Conservation (phyloP, 2,329 filamentous ascomycete genomes). For the Cadophora sp. region DNA sequence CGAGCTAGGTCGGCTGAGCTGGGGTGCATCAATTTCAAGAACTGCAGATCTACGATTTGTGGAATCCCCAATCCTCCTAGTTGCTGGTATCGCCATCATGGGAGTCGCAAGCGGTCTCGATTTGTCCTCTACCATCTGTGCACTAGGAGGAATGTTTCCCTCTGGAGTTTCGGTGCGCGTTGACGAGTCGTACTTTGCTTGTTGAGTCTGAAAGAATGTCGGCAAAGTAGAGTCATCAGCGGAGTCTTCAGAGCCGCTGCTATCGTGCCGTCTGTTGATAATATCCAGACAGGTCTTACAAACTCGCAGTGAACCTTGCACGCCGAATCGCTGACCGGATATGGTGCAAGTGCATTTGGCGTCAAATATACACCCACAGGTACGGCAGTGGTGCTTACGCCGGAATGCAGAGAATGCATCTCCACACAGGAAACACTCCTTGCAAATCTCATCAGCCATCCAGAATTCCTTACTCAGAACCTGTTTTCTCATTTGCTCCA, state of each 20-base stretch:
- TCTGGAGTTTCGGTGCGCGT: slow-evolving; percentile 50
- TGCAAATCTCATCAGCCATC: slow-evolving; percentile 99
- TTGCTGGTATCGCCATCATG: slow-evolving; percentile 74
- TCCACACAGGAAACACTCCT: slow-evolving; percentile 93
- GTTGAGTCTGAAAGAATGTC: slow-evolving; percentile 63
- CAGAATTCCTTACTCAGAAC: slow-evolving; percentile 95
- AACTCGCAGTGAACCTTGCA: slow-evolving; percentile 82
- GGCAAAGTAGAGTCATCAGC: slow-evolving; percentile 76
- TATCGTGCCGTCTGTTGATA: slow-evolving; percentile 88
- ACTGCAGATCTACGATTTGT: slow-evolving; percentile 85
- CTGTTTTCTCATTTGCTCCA: slow-evolving; percentile 80
- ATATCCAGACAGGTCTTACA: slow-evolving; percentile 93
- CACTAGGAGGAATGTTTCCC: slow-evolving; percentile 46
- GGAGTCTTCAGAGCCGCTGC: slow-evolving; percentile 86
- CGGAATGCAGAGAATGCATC: slow-evolving; percentile 92
- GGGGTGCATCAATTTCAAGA: slow-evolving; percentile 86
- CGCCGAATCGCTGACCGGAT: slow-evolving; percentile 84
- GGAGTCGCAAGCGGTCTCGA: slow-evolving; percentile 66
- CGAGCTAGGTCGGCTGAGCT: slow-evolving; percentile 88
- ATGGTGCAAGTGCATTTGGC: slow-evolving; percentile 95
- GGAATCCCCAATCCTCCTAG: slow-evolving; percentile 72
- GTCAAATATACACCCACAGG: slow-evolving; percentile 98
- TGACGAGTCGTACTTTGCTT: slow-evolving; percentile 51
- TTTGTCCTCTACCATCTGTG: slow-evolving; percentile 35
- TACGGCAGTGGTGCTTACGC: slow-evolving; percentile 94